These are phyloP conservation scores for Annulohypoxylon stygium DNA, from an alignment of 495 filamentous ascomycete species.

Conservation along the genomic window DNA sequence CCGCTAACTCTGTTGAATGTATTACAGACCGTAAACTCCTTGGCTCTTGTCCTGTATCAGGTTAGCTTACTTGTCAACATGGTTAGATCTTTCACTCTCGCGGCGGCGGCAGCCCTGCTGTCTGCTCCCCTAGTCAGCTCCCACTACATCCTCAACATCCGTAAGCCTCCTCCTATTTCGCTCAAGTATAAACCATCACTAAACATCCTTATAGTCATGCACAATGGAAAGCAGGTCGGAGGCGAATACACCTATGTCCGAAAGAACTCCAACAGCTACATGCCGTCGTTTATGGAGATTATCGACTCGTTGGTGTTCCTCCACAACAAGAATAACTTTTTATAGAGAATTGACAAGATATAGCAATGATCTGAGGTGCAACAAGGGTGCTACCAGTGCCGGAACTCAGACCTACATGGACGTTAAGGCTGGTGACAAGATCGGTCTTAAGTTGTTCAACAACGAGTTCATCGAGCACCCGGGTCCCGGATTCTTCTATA, in stretches of 20 bases:
- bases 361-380: conserved; percentile 63
- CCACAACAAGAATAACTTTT: neutral
- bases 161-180: conserved; percentile 32
- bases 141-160: conserved; percentile 60
- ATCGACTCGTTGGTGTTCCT: conserved; percentile 44
- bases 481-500: conserved; percentile 60
- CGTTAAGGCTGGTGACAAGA: conserved; percentile 61
- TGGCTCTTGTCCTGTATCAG: neutral
- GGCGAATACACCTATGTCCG: conserved; percentile 59
- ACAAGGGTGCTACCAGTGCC: conserved; percentile 54
- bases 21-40: conserved; percentile 14
- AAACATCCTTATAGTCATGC: conserved; percentile 42
- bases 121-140: conserved; percentile 49
- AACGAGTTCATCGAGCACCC: conserved; percentile 64
- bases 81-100: conserved; percentile 48
- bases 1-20: conserved; percentile 21
- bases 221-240: conserved; percentile 56
- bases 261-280: conserved; percentile 56
- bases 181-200: conserved; percentile 27
- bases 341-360: conserved; percentile 20
- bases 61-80: conserved; percentile 41
- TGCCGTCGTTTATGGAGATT: conserved; percentile 58
- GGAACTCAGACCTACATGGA: conserved; percentile 49
- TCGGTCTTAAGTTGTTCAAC: conserved; percentile 61
- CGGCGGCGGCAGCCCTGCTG: conserved; percentile 43